These are phyloP conservation scores for Alternaria triticina DNA, from an alignment of 2,329 filamentous ascomycete genomes.

Conservation along the genomic window DNA sequence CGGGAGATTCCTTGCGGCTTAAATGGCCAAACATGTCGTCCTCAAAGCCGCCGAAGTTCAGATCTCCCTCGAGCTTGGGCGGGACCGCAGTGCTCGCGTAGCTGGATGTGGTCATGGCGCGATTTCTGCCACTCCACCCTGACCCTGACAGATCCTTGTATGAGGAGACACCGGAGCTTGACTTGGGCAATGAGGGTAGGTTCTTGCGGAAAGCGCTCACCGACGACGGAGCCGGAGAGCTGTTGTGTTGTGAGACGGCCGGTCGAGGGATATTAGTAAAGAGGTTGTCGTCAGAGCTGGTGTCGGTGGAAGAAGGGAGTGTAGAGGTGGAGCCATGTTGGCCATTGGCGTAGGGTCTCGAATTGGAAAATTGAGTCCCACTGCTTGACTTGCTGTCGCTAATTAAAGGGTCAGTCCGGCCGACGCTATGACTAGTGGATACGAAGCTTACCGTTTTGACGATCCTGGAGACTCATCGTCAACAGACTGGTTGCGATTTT, in stretches of 20 bases:
- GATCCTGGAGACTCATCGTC: constrained; percentile 46
- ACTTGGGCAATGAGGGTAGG: constrained; percentile 35
- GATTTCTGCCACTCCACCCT: constrained; percentile 25
- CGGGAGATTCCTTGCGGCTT: constrained; percentile 39
- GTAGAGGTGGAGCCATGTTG: constrained; percentile 48
- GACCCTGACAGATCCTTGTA: constrained; percentile 22
- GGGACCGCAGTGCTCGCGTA: constrained; percentile 58
- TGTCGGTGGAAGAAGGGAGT: constrained; percentile 50
- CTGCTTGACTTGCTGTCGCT: constrained; percentile 52
- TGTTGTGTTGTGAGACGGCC: constrained; percentile 36
- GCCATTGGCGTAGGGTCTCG: constrained; percentile 45
- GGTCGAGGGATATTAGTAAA: constrained; percentile 43
- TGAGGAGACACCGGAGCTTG: constrained; percentile 29
- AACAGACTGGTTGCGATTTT: constrained; percentile 43
- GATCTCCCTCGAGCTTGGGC: constrained; percentile 56
- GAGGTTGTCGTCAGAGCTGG: constrained; percentile 47
- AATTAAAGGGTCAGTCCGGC: constrained; percentile 36
- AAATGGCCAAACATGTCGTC: constrained; percentile 58
- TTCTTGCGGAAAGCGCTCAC: constrained; percentile 32
- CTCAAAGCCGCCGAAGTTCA: constrained; percentile 50
- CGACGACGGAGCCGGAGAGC: constrained; percentile 34
- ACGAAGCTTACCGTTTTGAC: constrained; percentile 44
- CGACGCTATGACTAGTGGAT: constrained; percentile 29
- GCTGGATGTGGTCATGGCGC: constrained; percentile 57
- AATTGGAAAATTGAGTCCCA: constrained; percentile 43